Base-by-base conservation (phyloP, 139 green algal genomes). In the Spirogloea muscicola region DNA sequence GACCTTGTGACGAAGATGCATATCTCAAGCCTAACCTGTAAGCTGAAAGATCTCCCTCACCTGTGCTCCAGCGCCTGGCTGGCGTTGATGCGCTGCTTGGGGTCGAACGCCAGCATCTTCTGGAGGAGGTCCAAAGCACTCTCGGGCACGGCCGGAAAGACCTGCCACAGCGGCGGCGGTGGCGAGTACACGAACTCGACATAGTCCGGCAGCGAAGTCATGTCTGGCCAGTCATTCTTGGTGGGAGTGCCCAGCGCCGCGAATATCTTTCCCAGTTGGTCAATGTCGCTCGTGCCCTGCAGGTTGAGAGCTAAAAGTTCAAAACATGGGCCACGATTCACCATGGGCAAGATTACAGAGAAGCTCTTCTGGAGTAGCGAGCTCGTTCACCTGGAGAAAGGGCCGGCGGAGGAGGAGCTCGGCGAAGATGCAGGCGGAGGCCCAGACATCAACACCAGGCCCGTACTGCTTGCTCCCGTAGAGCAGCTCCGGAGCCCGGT, bases 401-500 rank as follows among this genome's bases (percentile, higher is more conserved):
- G 79, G 68, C 10, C 68, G 44, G 3, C 77, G 39, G 1, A 82
- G 46, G 27, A 85, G 43, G 10, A 85, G 48, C 80, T 85, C 80
- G 5, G 73, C 82, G 27, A 87, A 82, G 41, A 87, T 64, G 49
- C 82, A 87, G n/a, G 66, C 82, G 3, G 60, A 66, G 3, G 80
- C 81, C 82, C 82, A 87, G n/a, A 86, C 65, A 60, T 87, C 82
- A 25, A 87, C 67, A 6, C 44, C 80, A 0, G 71, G 25, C 25
- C 43, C 55, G 80, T 87, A 87, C 3, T 49, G 37, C 60, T 79
- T 75, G 33, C 65, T 61, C 33, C 81, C 82, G 37, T 82, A 84
- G 4, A 87, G 68, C 10, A 87, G 68, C 74, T 87, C 83, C 3
- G 83, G 83, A 1, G 83, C 83, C 2, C 83, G 69, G 62, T 86